Base-by-base conservation (phyloP, 331 rosid genomes). In the Cydonia oblonga region DNA sequence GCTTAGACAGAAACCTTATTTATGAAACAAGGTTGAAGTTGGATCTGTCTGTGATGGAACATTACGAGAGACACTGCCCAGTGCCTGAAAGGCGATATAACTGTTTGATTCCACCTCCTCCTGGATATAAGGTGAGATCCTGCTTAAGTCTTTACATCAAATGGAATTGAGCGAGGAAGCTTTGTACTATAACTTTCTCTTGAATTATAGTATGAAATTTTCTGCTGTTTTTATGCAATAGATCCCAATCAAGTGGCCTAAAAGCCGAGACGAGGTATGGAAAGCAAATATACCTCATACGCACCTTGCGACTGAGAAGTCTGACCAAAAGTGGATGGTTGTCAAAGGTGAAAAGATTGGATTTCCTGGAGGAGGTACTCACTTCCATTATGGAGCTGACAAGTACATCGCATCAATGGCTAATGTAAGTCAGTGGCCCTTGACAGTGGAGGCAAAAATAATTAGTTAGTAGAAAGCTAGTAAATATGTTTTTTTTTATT, bases 291-390 rank as follows among this genome's bases (percentile, higher is more conserved):
- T 88, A 78, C 93, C 92, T 22, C 93, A 88, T 32, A 88, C 93
- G 35, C 93, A 88, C 75, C 93, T 88, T 72, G 93, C 93, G 56
- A 84, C 85, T 23, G 93, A 88, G 87, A 88, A 88, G 75, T 88
- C 90, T 64, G 93, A 88, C 61, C 93, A 88, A 74, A 86, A 86
- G 32, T 88, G 93, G 93, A 88, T 88, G 90, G 82, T 78, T 56
- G 96, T 87, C 62, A 87, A 87, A 80, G 92, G 90, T 44, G 96
- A 89, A 85, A 89, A 85, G 84, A 87, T 89, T 63, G 78, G 73
- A 64, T 88, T 88, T 79, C 93, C 93, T 51, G 93, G 93, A 58
- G 93, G 90, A 75, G 93, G 93, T 76, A 88, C 93, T 32, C 93
- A 88, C 81, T 88, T 88, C 82, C 93, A 88, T 76, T 82, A 86